Base-by-base conservation (phyloP, 2,329 filamentous ascomycete genomes). In the Talaromyces sp. region DNA sequence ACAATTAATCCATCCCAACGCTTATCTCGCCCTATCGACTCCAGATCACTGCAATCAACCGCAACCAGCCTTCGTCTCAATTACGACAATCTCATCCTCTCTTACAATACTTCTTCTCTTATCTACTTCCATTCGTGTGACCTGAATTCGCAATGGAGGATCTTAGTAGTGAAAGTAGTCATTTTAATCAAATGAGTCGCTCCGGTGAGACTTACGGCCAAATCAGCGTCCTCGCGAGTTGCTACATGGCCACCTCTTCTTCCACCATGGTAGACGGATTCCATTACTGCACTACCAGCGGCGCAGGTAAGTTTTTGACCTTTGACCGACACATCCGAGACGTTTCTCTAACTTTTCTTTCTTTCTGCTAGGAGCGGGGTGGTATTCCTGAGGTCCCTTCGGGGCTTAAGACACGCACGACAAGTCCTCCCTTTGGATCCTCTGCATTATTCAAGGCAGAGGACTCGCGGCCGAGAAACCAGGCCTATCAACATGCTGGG, bases 231-330 rank as follows among this genome's bases (percentile, higher is more conserved):
- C 88, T 93, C 81, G 92, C 93, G 80, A 93, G 88, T 77, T 96
- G 92, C 85, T 97, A 96, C 81, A 82, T 90, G 71, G 91, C 93
- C 77, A 87, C 93, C 78, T 75, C 79, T 66, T 81, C 81, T 72
- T 84, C 87, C 70, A 84, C 87, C 76, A 84, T 82, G 73, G 84
- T 96, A 71, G 88, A 88, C 77, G 90, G 90, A 76, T 89, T 95
- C 81, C 92, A 96, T 83, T 96, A 96, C 87, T 96, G 90, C 87
- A 93, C 92, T 91, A 93, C 91, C 82, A 85, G 87, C 85, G 89
- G 86, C 81, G 85, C 88, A 85, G 90, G 87, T 89, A 83, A 64
- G 84, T 54, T 17, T 22, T 10, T 17, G 11, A 15, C 54, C 15
- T 54, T 22, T 32, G 51, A 53, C 49, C 25, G 49, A 28, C 25